phyloP scores from a whole-genome alignment of 495 filamentous ascomycete species.

The Talaromyces nanjingensis region DNA sequence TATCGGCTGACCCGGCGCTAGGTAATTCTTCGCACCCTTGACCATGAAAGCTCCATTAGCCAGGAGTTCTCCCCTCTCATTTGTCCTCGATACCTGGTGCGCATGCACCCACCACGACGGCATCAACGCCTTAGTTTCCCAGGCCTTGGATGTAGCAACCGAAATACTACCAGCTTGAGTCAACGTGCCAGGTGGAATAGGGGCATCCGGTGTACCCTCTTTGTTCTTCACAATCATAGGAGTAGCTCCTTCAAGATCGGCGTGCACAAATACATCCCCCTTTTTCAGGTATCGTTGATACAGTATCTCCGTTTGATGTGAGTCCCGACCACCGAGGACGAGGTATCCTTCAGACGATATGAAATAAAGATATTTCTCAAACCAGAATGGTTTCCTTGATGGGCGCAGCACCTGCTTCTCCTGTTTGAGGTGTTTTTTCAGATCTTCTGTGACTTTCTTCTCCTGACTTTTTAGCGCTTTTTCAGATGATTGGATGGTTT shows the following conservation, averaged over 20 bases:
- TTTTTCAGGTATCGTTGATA: slow-evolving; percentile 79
- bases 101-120: slow-evolving; percentile 88
- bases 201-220: slow-evolving; percentile 62
- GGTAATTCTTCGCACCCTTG: slow-evolving; percentile 77
- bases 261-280: slow-evolving; percentile 87
- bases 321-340: slow-evolving; percentile 76
- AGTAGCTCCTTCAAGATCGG: slow-evolving; percentile 78
- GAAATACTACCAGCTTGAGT: slow-evolving; percentile 81
- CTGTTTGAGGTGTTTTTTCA: slow-evolving; percentile 81
- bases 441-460: slow-evolving; percentile 75
- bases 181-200: slow-evolving; percentile 85
- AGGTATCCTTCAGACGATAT: slow-evolving; percentile 94
- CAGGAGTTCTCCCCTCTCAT: slow-evolving; percentile 70
- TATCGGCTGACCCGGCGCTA: slow-evolving; percentile 82
- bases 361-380: slow-evolving; percentile 94
- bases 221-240: slow-evolving; percentile 83
- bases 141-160: slow-evolving; percentile 77
- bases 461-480: slow-evolving; percentile 86
- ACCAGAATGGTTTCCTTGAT: slow-evolving; percentile 79
- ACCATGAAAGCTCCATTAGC: slow-evolving; percentile 70
- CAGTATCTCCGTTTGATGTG: slow-evolving; percentile 84
- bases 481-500: slow-evolving; percentile 72
- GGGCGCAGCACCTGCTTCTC: slow-evolving; percentile 86
- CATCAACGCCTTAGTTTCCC: slow-evolving; percentile 95
- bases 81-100: slow-evolving; percentile 80